A percentile compares a stretch with the other conserved stretches of the same genome.
phyloP scores from a whole-genome alignment of 768 basidiomycete genomes.

The Gloeostereum incarnatum region DNA sequence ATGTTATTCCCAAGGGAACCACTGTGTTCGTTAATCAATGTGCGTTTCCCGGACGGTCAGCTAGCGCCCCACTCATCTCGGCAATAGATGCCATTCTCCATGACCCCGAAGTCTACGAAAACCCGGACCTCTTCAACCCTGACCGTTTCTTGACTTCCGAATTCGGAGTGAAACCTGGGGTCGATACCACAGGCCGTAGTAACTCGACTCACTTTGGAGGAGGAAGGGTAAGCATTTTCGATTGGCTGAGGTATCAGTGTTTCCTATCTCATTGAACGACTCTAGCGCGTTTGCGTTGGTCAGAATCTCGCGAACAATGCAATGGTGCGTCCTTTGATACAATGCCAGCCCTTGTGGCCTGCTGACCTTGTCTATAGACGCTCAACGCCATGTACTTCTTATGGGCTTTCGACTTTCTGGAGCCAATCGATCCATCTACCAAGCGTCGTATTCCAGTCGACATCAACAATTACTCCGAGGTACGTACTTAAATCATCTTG shows the following conservation, averaged over 20 bases:
- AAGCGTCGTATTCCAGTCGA: background rate
- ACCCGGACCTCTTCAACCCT: background rate
- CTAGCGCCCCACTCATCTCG: background rate
- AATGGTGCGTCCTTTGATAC: too few species aligned
- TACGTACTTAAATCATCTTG: background rate
- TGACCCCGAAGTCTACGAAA: background rate
- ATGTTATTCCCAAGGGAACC: slow-evolving; percentile 9
- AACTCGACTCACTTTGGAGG: background rate
- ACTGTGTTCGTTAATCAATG: slow-evolving; percentile 12
- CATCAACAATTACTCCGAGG: slow-evolving; percentile 1
- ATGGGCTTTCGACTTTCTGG: background rate
- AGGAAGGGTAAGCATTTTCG: background rate
- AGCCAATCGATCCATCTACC: background rate
- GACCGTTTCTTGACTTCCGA: background rate
- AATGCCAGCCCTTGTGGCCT: too few species aligned
- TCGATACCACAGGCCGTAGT: background rate
- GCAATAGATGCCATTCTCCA: background rate
- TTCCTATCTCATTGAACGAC: background rate
- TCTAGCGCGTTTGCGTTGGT: background rate
- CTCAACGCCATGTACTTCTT: background rate
- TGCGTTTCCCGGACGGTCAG: background rate
- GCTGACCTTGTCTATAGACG: too few species aligned
- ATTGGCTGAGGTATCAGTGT: background rate
- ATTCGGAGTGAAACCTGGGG: background rate
- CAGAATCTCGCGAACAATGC: background rate